Percentiles rank a stretch among this genome's conserved stretches.
Evolutionary conservation across 495 filamentous ascomycete genomes (phyloP).

Genomic region (Penicillium diatomitis): DNA sequence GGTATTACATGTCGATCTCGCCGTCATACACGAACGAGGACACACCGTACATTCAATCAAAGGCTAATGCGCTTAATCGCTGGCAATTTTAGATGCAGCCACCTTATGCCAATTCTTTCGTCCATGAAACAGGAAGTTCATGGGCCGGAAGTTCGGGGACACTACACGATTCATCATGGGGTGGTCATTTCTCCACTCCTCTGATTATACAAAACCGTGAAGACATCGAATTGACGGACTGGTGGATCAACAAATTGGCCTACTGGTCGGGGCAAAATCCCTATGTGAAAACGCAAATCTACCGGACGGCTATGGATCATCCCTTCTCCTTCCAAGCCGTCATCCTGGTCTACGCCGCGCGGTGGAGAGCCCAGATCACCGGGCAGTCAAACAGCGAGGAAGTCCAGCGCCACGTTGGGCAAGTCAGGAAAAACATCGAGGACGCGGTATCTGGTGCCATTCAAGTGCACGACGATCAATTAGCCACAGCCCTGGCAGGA

Average conservation of each 20-base stretch:
- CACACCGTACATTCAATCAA: no score
- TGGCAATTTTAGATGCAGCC: conserved; percentile 2
- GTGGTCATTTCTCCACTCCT: conserved; percentile 27
- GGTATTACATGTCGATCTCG: no score
- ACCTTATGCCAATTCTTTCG: conserved; percentile 6
- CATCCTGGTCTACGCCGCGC: conserved; percentile 32
- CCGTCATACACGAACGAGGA: no score
- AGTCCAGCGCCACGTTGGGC: conserved; percentile 17
- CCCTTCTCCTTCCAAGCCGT: conserved; percentile 30
- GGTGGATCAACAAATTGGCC: conserved; percentile 28
- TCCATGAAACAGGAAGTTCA: conserved; percentile 2
- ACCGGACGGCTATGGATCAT: conserved; percentile 27
- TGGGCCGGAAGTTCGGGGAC: conserved; percentile 18
- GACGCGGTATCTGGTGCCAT: conserved; percentile 13
- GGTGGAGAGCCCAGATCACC: conserved; percentile 27
- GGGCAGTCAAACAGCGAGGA: conserved; percentile 13
- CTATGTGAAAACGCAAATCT: conserved; percentile 30
- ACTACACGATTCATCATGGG: conserved; percentile 23
- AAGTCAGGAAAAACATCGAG: conserved; percentile 18
- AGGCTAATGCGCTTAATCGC: no score
- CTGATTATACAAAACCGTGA: conserved; percentile 12
- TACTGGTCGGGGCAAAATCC: conserved; percentile 40
- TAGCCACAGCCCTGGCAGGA: conserved; percentile 29
- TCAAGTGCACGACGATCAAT: conserved; percentile 16
- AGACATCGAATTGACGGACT: conserved; percentile 27